Percentiles rank a stretch among this genome's conserved stretches.
Evolutionary conservation across 352 stramenopile species (phyloP).

Genomic region (Phytophthora tentaculata): DNA sequence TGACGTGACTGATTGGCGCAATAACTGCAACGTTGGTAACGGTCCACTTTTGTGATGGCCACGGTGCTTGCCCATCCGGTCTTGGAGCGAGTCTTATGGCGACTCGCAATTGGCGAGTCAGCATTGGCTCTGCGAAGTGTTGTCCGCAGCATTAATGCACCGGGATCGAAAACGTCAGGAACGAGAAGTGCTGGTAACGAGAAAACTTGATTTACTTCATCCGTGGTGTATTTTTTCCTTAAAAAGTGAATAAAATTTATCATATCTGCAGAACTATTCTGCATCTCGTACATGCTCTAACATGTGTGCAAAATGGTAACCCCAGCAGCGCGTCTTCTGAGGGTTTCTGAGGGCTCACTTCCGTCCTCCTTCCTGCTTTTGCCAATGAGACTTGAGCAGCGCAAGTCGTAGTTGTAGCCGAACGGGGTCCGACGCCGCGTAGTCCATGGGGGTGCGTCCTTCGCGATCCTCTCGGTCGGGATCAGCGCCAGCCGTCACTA

Average conservation of each 20-base stretch:
- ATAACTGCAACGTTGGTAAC: constrained; percentile 31
- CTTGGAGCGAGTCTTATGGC: background rate
- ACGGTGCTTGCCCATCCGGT: background rate
- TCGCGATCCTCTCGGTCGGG: constrained; percentile 46
- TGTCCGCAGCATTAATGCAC: too few relatives aligned
- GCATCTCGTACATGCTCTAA: constrained; percentile 38
- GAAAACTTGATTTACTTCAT: constrained; percentile 8
- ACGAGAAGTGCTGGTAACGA: too few relatives aligned
- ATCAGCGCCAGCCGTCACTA: constrained; percentile 44
- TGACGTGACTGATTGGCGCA: constrained; percentile 5
- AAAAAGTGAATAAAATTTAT: constrained; percentile 39
- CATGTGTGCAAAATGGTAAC: constrained; percentile 34
- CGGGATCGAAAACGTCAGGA: too few relatives aligned
- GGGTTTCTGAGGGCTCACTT: constrained; percentile 8
- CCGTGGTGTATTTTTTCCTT: constrained; percentile 11
- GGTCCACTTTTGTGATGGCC: background rate
- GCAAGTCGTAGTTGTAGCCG: constrained; percentile 56
- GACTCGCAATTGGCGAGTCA: too few relatives aligned
- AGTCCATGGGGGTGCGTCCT: constrained; percentile 47
- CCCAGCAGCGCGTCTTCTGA: background rate
- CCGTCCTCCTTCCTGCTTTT: constrained; percentile 36
- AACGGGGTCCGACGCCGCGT: constrained; percentile 49
- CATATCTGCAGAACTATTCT: constrained; percentile 22
- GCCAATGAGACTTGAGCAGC: constrained; percentile 63
- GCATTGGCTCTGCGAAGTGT: too few relatives aligned